Percentiles rank a stretch among this genome's conserved stretches.
Evolutionary conservation across 805 yeast species (phyloP).

Genomic region (Candida tibetensis): DNA sequence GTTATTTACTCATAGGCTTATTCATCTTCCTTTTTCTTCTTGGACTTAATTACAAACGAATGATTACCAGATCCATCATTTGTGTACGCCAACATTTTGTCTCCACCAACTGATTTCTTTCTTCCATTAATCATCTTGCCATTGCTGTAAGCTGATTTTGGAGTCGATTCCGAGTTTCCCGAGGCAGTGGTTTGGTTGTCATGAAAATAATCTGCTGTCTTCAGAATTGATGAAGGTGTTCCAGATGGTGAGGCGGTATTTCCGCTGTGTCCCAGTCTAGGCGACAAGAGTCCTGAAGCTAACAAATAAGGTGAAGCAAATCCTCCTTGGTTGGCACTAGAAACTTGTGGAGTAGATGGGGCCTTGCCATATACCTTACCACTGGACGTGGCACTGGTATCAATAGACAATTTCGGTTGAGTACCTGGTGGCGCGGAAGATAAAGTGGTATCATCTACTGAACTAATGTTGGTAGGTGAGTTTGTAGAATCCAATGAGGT

Average conservation of each 20-base stretch:
- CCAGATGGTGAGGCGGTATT: constrained; percentile 14
- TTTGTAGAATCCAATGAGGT: constrained; percentile 27
- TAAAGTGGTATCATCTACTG: constrained; percentile 32
- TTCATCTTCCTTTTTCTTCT: constrained; percentile 18
- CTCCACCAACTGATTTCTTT: constrained; percentile 17
- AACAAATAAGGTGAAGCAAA: constrained; percentile 67
- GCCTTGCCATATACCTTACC: constrained; percentile 21
- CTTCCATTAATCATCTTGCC: constrained; percentile 25
- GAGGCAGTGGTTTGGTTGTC: constrained; percentile 9
- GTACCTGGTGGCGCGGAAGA: constrained; percentile 17
- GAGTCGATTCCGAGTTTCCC: constrained; percentile 12
- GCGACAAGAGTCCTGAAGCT: constrained; percentile 61
- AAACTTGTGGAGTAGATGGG: constrained; percentile 39
- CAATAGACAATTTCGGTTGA: constrained; percentile 32
- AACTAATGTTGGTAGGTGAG: constrained; percentile 31
- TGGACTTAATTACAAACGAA: constrained; percentile 35
- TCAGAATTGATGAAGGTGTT: constrained; percentile 14
- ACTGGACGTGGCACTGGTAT: constrained; percentile 22
- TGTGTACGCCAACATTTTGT: constrained; percentile 40
- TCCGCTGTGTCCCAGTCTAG: constrained; percentile 33
- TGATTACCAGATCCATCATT: constrained; percentile 40
- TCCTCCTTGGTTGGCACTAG: constrained; percentile 34
- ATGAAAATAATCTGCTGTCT: constrained; percentile 15
- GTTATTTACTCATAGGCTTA: no score
- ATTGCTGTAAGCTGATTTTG: constrained; percentile 21